These are phyloP conservation scores for Exophiala oligosperma DNA, from an alignment of 2,329 filamentous ascomycete genomes.

Conservation along the genomic window DNA sequence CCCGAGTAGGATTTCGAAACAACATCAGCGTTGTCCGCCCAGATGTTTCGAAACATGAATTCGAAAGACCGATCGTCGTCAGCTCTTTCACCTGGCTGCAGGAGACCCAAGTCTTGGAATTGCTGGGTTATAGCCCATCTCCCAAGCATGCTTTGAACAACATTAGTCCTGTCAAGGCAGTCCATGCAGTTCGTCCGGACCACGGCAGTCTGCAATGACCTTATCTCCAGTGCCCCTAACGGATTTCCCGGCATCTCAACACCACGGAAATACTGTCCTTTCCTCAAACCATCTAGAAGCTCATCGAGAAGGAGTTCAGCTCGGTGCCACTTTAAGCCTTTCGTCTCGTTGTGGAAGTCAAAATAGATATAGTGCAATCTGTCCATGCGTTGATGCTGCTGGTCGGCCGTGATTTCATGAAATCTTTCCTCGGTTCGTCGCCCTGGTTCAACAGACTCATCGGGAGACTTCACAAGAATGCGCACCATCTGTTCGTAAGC, in stretches of 20 bases:
- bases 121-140: conserved; percentile 86
- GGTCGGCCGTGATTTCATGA: conserved; percentile 60
- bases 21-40: conserved; percentile 97
- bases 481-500: conserved; percentile 91
- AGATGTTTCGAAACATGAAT: conserved; percentile 90
- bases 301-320: conserved; percentile 83
- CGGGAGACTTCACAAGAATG: conserved; percentile 67
- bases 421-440: conserved; percentile 74
- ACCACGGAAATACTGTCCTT: conserved; percentile 89
- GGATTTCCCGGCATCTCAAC: conserved; percentile 75
- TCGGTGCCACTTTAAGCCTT: conserved; percentile 89
- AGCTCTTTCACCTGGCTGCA: conserved; percentile 74
- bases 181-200: conserved; percentile 99
- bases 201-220: conserved; percentile 80
- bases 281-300: conserved; percentile 71
- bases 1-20: conserved; percentile 92
- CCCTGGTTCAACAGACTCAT: conserved; percentile 67
- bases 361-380: conserved; percentile 96
- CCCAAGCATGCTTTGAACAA: conserved; percentile 95
- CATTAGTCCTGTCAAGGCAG: conserved; percentile 94
- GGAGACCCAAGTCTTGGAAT: conserved; percentile 78
- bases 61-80: conserved; percentile 82
- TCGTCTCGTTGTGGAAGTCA: conserved; percentile 97
- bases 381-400: conserved; percentile 66
- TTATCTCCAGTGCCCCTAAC: conserved; percentile 73